Evolutionary conservation across 768 basidiomycete species (phyloP).

Genomic region (Tephrocybe sp.): DNA sequence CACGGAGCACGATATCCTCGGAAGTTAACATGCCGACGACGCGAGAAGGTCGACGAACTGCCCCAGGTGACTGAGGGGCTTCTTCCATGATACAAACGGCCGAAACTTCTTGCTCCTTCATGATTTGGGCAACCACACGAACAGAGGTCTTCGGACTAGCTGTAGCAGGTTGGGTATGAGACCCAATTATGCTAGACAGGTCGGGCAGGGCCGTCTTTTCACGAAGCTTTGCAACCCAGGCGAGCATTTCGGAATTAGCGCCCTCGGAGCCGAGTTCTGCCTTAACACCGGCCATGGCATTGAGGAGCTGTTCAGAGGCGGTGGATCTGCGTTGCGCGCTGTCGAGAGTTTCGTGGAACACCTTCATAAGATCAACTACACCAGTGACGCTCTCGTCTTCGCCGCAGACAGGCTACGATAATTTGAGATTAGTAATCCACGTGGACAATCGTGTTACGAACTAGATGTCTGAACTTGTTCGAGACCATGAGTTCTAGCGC

Average conservation of each 20-base stretch:
- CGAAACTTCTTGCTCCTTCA: constrained; percentile 3
- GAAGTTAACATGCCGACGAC: neutral
- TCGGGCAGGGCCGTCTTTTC: constrained; percentile 6
- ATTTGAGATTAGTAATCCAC: neutral
- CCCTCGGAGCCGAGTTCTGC: neutral
- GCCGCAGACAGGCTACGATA: neutral
- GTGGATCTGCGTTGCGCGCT: neutral
- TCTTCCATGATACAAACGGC: constrained; percentile 7
- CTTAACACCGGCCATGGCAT: neutral
- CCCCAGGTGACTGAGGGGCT: neutral
- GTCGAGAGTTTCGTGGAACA: constrained; percentile 3
- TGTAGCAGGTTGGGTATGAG: neutral
- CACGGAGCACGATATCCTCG: constrained; percentile 4
- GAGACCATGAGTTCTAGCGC: constrained; percentile 7
- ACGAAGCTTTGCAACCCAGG: constrained; percentile 1
- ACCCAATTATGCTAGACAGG: neutral
- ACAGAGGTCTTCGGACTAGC: neutral
- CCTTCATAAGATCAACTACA: constrained; percentile 1
- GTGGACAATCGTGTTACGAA: neutral
- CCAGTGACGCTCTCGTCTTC: neutral
- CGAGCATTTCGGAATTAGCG: neutral
- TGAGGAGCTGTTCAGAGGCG: constrained; percentile 1
- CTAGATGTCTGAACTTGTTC: constrained; percentile 6
- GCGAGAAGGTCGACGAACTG: neutral
- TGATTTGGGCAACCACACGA: constrained; percentile 1